Evolutionary conservation across 371 early-diverging fungal genomes (phyloP), one percentile per base, ranked within the genome.

Genomic region (Syncephalis fuscata): DNA sequence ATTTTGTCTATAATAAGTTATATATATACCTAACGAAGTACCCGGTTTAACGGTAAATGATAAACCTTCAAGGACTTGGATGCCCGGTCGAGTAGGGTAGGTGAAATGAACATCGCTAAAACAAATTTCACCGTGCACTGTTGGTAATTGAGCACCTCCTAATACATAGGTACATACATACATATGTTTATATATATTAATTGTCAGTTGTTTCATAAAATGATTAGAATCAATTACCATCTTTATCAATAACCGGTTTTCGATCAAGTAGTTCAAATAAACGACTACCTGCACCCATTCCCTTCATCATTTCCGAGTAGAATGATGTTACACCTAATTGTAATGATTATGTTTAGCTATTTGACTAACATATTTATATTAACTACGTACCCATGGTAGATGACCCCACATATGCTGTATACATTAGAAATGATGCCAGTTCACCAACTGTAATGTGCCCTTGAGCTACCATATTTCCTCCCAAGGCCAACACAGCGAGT

Each of bases 281-380:
- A 5, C 87, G 68, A 21, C 71, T 64, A 14, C 76, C 71, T 19
- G 89, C 86, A 54, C 86, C 85, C 19, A 80, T 65, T 40, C 85
- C 89, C 58, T 86, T 88, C 80, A 81, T 84, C 16, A 82, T 70
- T 54, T 86, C 85, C 7, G 81, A 75, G 60, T 80, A 85, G 51
- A 81, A 86, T 2, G 79, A 74, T n/a, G 80, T 71, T 44, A 88
- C 63, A 0, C 82, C 61, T 63, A 38, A 36, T 50, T 3, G 41
- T 16, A 3, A 19, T 39, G 14, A 9, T 7, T n/a, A 22, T 11
- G 16, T 41, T 16, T 41, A 17, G 17, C 1, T 5, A 9, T 50
- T 22, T 17, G 4, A 22, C 15, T 7, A 21, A 50, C 24, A 10
- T 7, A 25, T 16, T 9, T 11, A 19, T 9, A 22, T 20, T 27